phyloP scores from a whole-genome alignment of 2,329 filamentous ascomycete genomes.

The Aspergillus spinulosporus region DNA sequence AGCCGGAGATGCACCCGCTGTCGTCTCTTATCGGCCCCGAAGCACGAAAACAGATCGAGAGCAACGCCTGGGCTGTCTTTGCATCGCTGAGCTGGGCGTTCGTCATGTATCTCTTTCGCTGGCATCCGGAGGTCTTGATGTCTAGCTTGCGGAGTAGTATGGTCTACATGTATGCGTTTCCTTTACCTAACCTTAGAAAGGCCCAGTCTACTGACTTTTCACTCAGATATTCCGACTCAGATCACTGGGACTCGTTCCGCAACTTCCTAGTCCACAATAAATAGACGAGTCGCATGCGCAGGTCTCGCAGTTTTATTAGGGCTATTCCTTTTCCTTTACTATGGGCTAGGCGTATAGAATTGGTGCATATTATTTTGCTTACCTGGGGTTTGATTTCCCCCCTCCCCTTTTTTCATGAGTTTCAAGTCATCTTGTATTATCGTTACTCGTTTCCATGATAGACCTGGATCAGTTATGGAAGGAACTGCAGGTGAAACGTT shows the following conservation, averaged over 20 bases:
- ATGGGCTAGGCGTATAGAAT: slow-evolving; percentile 22
- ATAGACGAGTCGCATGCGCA: slow-evolving; percentile 31
- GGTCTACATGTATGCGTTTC: slow-evolving; percentile 81
- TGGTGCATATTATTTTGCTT: slow-evolving; percentile 18
- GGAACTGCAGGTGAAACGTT: not conserved
- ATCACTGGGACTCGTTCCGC: slow-evolving; percentile 82
- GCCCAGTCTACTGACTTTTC: slow-evolving; percentile 13
- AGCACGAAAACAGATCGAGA: slow-evolving; percentile 54
- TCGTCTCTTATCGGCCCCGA: slow-evolving; percentile 46
- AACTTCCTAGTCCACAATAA: slow-evolving; percentile 86
- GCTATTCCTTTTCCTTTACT: not conserved
- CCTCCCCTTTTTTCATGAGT: slow-evolving; percentile 1
- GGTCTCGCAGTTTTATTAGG: not conserved
- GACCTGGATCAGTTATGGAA: not conserved
- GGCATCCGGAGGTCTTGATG: slow-evolving; percentile 89
- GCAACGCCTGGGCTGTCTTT: slow-evolving; percentile 89
- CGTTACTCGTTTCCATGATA: slow-evolving; percentile 1
- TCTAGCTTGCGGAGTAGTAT: slow-evolving; percentile 90
- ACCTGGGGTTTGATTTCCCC: slow-evolving; percentile 8
- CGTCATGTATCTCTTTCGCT: slow-evolving; percentile 94
- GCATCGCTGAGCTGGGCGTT: slow-evolving; percentile 85
- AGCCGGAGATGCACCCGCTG: slow-evolving; percentile 51
- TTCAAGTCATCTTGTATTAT: slow-evolving; percentile 18
- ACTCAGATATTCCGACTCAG: slow-evolving; percentile 72
- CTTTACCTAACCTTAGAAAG: not conserved